Evolutionary conservation across 169 alveolate species (phyloP).

Genomic region (Plasmodium fragile): DNA sequence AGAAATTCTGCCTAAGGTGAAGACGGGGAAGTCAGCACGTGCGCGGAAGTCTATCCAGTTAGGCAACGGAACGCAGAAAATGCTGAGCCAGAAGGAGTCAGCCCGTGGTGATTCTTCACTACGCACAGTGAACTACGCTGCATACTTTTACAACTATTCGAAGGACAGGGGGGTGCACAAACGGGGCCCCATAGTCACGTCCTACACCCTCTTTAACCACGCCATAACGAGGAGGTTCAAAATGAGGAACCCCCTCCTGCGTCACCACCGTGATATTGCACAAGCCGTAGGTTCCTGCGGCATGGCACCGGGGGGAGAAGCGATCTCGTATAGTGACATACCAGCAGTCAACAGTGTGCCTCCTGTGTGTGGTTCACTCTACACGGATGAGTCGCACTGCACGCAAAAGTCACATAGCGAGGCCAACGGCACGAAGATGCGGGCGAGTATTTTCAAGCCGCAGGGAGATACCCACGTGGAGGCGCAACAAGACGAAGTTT

Average conservation of each 20-base stretch:
- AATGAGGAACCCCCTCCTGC: not conserved
- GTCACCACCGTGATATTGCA: not conserved
- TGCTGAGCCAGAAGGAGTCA: not conserved
- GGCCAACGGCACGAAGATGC: not conserved
- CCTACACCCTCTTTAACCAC: constrained; percentile 18
- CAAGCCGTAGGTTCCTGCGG: not conserved
- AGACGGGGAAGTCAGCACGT: not conserved
- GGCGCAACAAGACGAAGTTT: not conserved
- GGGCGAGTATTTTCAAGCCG: not conserved
- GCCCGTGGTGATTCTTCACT: not conserved
- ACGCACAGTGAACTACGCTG: not conserved
- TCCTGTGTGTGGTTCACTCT: not conserved
- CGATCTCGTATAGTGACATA: not conserved
- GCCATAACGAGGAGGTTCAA: constrained; percentile 12
- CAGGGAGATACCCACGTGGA: not conserved
- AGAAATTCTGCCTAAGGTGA: not conserved
- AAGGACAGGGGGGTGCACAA: not conserved
- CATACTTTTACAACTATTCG: constrained; percentile 13
- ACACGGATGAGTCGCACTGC: not conserved
- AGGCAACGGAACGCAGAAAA: not conserved
- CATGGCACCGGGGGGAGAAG: not conserved
- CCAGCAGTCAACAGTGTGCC: not conserved
- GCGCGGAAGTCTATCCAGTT: not conserved
- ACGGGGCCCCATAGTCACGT: constrained; percentile 10
- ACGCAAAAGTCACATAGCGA: not conserved